Evolutionary conservation across 176 grass and related monocot genomes (phyloP).

Genomic region (Oryza nivara): DNA sequence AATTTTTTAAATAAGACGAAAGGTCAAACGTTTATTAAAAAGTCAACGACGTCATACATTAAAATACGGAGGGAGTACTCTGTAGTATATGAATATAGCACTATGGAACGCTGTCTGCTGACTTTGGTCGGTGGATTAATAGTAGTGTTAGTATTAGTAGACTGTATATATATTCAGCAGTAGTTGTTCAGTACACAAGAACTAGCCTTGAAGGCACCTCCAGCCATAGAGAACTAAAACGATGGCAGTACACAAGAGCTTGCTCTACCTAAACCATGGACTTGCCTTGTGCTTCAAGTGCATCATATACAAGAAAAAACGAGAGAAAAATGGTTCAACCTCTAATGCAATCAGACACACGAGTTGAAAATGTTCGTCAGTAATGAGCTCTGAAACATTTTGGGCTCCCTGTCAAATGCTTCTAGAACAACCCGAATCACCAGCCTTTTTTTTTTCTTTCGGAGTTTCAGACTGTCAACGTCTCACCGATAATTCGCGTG

Average conservation of each 20-base stretch:
- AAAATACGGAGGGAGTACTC: no score
- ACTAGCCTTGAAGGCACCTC: not conserved
- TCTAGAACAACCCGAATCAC: not conserved
- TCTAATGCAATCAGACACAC: not conserved
- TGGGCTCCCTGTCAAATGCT: not conserved
- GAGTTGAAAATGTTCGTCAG: not conserved
- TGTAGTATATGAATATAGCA: not conserved
- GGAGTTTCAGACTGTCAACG: not conserved
- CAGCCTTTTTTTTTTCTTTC: not conserved
- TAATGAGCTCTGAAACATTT: not conserved
- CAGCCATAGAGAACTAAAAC: not conserved
- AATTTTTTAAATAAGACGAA: no score
- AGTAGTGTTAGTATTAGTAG: conserved; percentile 13
- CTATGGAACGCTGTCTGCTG: not conserved
- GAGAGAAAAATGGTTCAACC: not conserved
- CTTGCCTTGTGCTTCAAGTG: not conserved
- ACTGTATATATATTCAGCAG: not conserved
- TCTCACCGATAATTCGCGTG: not conserved
- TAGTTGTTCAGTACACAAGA: not conserved
- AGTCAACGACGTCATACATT: no score
- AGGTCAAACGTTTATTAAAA: no score
- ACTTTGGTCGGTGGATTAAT: conserved; percentile 44
- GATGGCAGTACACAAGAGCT: not conserved
- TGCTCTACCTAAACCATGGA: not conserved
- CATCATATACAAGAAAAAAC: not conserved